Percentiles rank a stretch among this genome's conserved stretches.
Evolutionary conservation across 202 grass and related monocot genomes (phyloP).

Genomic region (Eragrostis tef): DNA sequence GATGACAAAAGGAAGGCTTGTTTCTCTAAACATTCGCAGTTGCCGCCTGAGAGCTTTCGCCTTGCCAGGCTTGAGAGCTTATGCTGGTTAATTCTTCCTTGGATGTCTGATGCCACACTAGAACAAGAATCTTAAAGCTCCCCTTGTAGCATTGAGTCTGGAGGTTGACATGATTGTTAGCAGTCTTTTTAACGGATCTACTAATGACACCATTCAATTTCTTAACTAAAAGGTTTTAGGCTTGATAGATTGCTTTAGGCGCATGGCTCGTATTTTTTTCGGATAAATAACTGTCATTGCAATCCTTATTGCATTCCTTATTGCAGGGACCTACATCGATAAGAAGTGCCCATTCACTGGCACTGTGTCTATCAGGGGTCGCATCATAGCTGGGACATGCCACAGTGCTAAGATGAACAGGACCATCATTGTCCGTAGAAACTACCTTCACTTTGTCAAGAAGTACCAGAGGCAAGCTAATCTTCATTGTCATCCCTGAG

Average conservation of each 20-base stretch:
- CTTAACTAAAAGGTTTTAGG: background rate
- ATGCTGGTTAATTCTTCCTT: slow-evolving; percentile 32
- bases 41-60: background rate
- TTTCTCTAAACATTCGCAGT: slow-evolving; percentile 38
- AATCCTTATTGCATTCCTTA: background rate
- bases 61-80: slow-evolving; percentile 12
- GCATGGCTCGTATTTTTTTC: background rate
- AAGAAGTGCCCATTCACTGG: slow-evolving; percentile 79
- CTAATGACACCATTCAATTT: background rate
- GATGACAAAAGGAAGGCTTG: background rate
- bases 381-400: slow-evolving; percentile 69
- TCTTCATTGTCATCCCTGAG: background rate
- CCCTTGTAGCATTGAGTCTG: background rate
- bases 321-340: slow-evolving; percentile 67
- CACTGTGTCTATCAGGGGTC: slow-evolving; percentile 61
- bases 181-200: background rate
- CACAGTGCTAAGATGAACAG: slow-evolving; percentile 78
- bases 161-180: background rate
- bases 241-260: background rate
- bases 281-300: background rate
- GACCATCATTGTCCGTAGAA: slow-evolving; percentile 67
- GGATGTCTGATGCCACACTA: slow-evolving; percentile 8
- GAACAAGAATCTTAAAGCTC: background rate
- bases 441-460: slow-evolving; percentile 75
- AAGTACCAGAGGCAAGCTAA: slow-evolving; percentile 65